phyloP scores from a whole-genome alignment of 2,329 filamentous ascomycete genomes.

The Penicillium occitanis region DNA sequence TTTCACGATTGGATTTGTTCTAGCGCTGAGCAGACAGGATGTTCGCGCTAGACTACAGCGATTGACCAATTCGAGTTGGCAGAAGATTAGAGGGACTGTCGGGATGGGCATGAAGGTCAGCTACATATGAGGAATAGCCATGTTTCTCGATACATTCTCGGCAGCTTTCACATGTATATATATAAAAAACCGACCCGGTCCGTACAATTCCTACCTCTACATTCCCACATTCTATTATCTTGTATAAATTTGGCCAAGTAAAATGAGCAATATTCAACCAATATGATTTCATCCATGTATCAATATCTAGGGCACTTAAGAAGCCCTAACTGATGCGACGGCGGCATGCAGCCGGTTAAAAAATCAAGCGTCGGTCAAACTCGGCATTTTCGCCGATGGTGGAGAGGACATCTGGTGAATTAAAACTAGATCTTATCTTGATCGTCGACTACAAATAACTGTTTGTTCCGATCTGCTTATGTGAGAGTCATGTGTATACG shows the following conservation, averaged over 20 bases:
- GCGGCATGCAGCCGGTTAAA: neutral
- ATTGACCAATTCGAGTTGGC: slow-evolving; percentile 69
- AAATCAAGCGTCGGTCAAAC: slow-evolving; percentile 6
- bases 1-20: slow-evolving; percentile 74
- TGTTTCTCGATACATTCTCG: neutral
- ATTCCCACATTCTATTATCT: neutral
- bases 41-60: slow-evolving; percentile 72
- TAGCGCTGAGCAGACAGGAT: slow-evolving; percentile 72
- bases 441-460: neutral
- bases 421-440: neutral
- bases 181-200: neutral
- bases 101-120: slow-evolving; percentile 98
- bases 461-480: too few relatives aligned
- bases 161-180: neutral
- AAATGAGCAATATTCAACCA: neutral
- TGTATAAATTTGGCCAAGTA: neutral
- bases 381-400: neutral
- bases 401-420: neutral
- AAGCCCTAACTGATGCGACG: neutral
- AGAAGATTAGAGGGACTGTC: slow-evolving; percentile 77
- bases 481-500: neutral
- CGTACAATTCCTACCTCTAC: neutral
- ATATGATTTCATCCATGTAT: neutral
- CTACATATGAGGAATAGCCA: slow-evolving; percentile 65
- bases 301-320: neutral